Conservation (phyloP, 306 rosid genomes). For the Prunus mongolica region DNA sequence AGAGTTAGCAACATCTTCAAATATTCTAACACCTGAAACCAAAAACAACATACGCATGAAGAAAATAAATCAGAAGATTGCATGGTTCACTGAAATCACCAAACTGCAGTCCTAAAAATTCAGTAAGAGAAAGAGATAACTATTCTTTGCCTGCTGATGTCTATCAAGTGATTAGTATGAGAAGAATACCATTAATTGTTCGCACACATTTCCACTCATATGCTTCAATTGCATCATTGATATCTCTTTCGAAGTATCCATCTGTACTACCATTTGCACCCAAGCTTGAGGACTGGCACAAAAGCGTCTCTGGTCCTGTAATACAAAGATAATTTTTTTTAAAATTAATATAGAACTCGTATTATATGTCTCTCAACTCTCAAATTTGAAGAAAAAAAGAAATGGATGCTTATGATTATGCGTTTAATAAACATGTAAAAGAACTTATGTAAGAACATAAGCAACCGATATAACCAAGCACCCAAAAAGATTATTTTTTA, state of each 20-base stretch:
- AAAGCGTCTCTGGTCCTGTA: conserved; percentile 82
- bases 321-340: background rate
- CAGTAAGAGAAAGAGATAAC: conserved; percentile 5
- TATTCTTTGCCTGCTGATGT: conserved; percentile 12
- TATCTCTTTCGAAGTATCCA: conserved; percentile 50
- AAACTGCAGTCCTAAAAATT: background rate
- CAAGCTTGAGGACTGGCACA: conserved; percentile 55
- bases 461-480: background rate
- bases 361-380: background rate
- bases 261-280: conserved; percentile 34
- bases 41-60: conserved; percentile 13
- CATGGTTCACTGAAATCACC: conserved; percentile 3
- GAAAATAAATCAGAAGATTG: conserved; percentile 8
- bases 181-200: conserved; percentile 65
- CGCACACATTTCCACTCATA: conserved; percentile 91
- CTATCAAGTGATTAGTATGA: conserved; percentile 17
- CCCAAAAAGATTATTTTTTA: too few relatives aligned
- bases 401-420: background rate
- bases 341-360: background rate
- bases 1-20: conserved; percentile 69
- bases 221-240: conserved; percentile 73
- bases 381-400: background rate
- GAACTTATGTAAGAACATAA: background rate
- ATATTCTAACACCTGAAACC: conserved; percentile 82
- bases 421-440: background rate